Percentiles rank a stretch among this genome's conserved stretches.
phyloP scores from a whole-genome alignment of 1,139 yeast species.

The Hanseniaspora uvarum region DNA sequence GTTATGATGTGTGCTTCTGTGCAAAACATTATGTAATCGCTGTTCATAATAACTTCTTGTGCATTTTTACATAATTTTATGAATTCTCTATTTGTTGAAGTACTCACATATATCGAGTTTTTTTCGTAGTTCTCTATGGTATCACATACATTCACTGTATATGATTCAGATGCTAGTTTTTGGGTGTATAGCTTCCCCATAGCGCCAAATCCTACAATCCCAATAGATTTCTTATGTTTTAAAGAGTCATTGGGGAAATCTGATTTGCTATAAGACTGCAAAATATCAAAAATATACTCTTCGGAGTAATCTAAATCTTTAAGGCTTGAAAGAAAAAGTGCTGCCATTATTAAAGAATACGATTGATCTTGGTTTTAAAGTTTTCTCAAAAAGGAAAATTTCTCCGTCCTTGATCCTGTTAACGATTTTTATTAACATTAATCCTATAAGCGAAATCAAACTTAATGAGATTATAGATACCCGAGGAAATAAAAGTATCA shows the following conservation, averaged over 20 bases:
- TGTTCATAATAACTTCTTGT: slow-evolving; percentile 63
- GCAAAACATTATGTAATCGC: slow-evolving; percentile 77
- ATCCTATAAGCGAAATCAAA: too few relatives aligned
- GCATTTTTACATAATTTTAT: slow-evolving; percentile 61
- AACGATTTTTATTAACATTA: too few relatives aligned
- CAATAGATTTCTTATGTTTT: slow-evolving; percentile 45
- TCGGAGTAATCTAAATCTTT: background rate
- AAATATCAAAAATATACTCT: background rate
- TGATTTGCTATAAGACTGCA: background rate
- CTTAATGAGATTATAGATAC: too few relatives aligned
- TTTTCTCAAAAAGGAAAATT: too few relatives aligned
- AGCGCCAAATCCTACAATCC: slow-evolving; percentile 92
- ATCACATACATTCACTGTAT: slow-evolving; percentile 89
- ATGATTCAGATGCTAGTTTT: slow-evolving; percentile 69
- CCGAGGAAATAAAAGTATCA: too few relatives aligned
- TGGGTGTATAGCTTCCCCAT: slow-evolving; percentile 87
- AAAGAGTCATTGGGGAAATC: background rate
- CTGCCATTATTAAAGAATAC: background rate
- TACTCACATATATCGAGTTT: slow-evolving; percentile 34
- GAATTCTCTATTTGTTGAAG: slow-evolving; percentile 30
- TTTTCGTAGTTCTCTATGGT: slow-evolving; percentile 53
- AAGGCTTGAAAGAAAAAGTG: background rate
- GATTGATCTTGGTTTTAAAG: background rate
- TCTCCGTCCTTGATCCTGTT: too few relatives aligned
- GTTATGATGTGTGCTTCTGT: slow-evolving; percentile 81